Percentiles rank a stretch among this genome's conserved stretches.
phyloP scores from a whole-genome alignment of 257 asterid genomes.

The Fraxinus pennsylvanica region DNA sequence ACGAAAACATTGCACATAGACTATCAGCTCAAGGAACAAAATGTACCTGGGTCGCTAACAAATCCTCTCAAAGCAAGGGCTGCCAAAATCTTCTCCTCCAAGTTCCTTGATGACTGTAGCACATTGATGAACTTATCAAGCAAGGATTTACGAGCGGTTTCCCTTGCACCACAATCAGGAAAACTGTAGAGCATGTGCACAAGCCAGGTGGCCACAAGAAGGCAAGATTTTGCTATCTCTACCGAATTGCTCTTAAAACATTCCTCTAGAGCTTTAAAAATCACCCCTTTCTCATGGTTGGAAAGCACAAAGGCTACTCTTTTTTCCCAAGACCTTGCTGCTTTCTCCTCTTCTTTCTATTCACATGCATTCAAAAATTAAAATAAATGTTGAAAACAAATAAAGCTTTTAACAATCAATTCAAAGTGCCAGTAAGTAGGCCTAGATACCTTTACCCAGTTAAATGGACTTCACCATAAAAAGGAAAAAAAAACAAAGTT shows the following conservation, averaged over 20 bases:
- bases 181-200: constrained; percentile 65
- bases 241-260: constrained; percentile 65
- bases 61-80: constrained; percentile 72
- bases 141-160: constrained; percentile 62
- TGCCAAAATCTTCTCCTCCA: constrained; percentile 76
- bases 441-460: no score
- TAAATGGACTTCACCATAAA: no score
- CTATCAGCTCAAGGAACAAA: constrained; percentile 2
- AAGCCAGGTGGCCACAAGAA: constrained; percentile 72
- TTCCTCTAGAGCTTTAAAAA: constrained; percentile 69
- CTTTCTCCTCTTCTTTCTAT: constrained; percentile 74
- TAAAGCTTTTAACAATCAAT: background rate
- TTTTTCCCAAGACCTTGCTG: constrained; percentile 63
- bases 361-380: background rate
- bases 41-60: constrained; percentile 58
- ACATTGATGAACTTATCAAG: constrained; percentile 67
- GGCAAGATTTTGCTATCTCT: constrained; percentile 69
- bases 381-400: background rate
- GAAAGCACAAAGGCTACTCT: constrained; percentile 66
- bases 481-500: background rate
- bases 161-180: constrained; percentile 70
- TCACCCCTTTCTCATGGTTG: constrained; percentile 69
- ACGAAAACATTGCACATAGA: background rate
- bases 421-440: no score
- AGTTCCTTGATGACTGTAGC: constrained; percentile 72